phyloP scores from a whole-genome alignment of 306 rosid genomes.

The Casuarina cunninghamiana region DNA sequence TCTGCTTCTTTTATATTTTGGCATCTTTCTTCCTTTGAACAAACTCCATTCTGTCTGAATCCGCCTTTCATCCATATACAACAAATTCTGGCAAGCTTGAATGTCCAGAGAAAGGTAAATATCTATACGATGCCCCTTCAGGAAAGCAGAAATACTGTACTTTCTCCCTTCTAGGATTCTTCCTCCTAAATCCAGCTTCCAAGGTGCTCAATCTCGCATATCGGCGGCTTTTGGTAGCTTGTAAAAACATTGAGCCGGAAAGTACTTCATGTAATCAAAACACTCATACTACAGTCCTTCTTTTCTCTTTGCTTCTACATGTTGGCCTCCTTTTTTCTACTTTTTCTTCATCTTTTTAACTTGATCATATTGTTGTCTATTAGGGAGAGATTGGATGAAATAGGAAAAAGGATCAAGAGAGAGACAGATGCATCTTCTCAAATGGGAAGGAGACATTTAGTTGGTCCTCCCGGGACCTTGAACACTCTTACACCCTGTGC shows the following conservation, averaged over 20 bases:
- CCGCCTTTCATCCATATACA: constrained; percentile 23
- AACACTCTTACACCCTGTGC: constrained; percentile 91
- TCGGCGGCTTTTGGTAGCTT: too few relatives aligned
- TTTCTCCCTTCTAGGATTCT: background rate
- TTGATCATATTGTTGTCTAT: constrained; percentile 15
- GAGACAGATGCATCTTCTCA: constrained; percentile 41
- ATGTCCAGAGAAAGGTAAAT: constrained; percentile 57
- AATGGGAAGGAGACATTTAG: constrained; percentile 60
- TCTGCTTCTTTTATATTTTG: background rate
- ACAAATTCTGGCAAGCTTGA: constrained; percentile 53
- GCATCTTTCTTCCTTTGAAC: constrained; percentile 12
- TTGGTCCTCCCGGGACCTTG: constrained; percentile 56
- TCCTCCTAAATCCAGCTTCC: too few relatives aligned
- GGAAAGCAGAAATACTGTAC: background rate
- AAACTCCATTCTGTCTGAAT: constrained; percentile 17
- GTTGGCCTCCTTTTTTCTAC: too few relatives aligned
- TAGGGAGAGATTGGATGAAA: constrained; percentile 68
- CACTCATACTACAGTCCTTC: background rate
- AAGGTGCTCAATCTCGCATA: too few relatives aligned
- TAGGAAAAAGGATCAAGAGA: constrained; percentile 42
- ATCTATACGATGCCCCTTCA: background rate
- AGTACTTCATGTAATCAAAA: too few relatives aligned
- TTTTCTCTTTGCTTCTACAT: background rate
- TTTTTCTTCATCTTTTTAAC: constrained; percentile 1
- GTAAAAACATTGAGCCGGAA: too few relatives aligned